A percentile compares a stretch with the other conserved stretches of the same genome.
Evolutionary conservation across 768 basidiomycete species (phyloP).

Genomic region (Suillus lakei): DNA sequence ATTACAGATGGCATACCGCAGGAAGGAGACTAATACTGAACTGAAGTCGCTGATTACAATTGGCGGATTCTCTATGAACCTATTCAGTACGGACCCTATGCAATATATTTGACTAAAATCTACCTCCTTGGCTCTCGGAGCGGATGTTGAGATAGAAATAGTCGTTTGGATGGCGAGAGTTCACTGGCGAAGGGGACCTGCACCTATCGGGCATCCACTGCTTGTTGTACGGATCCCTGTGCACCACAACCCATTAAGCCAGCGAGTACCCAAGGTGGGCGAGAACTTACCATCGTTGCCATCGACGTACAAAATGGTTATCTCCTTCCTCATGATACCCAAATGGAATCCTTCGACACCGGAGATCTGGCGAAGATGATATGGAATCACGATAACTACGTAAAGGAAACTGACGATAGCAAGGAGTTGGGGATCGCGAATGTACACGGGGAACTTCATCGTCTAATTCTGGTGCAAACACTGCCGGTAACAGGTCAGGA

Average conservation of each 20-base stretch:
- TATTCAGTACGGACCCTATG: neutral
- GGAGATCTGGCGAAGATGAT: neutral
- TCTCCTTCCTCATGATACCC: neutral
- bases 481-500: no score
- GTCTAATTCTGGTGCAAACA: no score
- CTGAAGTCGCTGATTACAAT: neutral
- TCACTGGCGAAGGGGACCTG: neutral
- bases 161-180: neutral
- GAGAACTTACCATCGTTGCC: neutral
- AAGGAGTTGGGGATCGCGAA: neutral
- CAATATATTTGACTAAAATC: neutral
- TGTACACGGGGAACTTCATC: no score
- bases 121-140: neutral
- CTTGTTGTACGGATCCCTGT: neutral
- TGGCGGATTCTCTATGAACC: neutral
- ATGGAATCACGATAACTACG: no score
- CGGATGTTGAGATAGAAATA: neutral
- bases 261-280: neutral
- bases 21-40: neutral
- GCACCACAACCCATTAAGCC: neutral
- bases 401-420: no score
- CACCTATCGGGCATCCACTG: neutral
- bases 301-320: neutral
- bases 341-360: neutral
- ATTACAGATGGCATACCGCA: neutral